These are phyloP conservation scores for Primulina eburnea DNA, from an alignment of 257 asterid species.

Conservation along the genomic window DNA sequence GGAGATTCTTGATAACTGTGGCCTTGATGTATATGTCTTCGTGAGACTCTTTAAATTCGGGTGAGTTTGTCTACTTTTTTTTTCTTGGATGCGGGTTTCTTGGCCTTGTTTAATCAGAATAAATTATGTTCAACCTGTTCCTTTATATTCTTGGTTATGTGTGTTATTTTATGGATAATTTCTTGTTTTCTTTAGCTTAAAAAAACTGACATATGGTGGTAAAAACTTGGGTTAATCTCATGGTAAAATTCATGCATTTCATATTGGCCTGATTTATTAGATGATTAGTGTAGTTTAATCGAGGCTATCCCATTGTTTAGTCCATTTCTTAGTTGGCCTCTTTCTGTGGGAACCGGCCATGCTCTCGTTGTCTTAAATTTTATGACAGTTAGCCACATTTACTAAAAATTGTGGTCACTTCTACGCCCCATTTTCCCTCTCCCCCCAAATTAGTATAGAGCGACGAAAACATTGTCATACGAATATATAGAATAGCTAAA, in stretches of 20 bases:
- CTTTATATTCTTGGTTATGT: neutral
- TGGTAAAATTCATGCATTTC: neutral
- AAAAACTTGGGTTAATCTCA: neutral
- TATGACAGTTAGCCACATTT: neutral
- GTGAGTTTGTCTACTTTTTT: constrained; percentile 28
- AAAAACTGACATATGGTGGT: neutral
- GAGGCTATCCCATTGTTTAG: neutral
- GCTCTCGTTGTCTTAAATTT: too few species aligned
- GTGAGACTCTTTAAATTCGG: constrained; percentile 78
- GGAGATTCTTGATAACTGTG: constrained; percentile 65
- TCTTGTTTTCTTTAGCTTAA: neutral
- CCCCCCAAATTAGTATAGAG: neutral
- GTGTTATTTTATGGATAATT: too few species aligned
- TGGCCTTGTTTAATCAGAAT: neutral
- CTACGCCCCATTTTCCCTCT: neutral
- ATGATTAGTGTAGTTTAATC: neutral
- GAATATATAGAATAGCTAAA: too few species aligned
- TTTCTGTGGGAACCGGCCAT: neutral
- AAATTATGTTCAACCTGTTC: neutral
- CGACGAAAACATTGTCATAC: neutral
- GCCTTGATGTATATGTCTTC: constrained; percentile 78
- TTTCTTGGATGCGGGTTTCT: neutral
- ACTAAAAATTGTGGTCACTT: neutral
- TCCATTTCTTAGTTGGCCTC: neutral
- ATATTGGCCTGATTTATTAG: neutral